Evolutionary conservation across 192 early-diverging fungal species (phyloP), one percentile per base, ranked within the genome.

Genomic region (Entomortierella parvispora): DNA sequence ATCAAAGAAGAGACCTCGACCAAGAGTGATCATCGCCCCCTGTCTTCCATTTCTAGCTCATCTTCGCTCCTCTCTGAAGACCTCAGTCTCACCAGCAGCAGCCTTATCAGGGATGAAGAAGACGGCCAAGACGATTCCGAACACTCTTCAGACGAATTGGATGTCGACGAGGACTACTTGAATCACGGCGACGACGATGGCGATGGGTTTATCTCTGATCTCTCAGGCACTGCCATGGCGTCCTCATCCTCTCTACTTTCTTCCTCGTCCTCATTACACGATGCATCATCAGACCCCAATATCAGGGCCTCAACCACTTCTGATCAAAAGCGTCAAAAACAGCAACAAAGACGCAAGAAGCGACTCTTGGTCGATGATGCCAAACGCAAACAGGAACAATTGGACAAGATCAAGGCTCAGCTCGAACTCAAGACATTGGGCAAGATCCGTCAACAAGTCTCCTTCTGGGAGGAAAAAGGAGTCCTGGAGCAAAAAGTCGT

Each of bases 401-500:
- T 77, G 32, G 72, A 68, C 20, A 46, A 49, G 33, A 67, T 77
- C 65, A 67, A 57, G 34, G 72, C 52, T 12, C 65, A 68, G 14
- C 40, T 77, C 11, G 29, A 68, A 22, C 46, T 62, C 1, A 60
- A n/a, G 25, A 17, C 50, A 0, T 45, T 75, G 22, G 71, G 72
- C 48, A 68, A 68, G 55, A 68, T 77, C 32, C 54, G 65, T 6
- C 32, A 68, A 34, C 65, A 68, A 8, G 65, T 77, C 23, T 68
- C 58, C 11, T 77, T 77, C 60, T 68, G 65, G 65, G 72, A 77
- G 46, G 61, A 44, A 17, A 61, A 58, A 43, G 65, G 72, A 0
- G 72, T 77, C 25, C n/a, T 77, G 2, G 65, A 77, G n/a, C 72
- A 77, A 34, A 77, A 62, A 32, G 65, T 58, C 2, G 65, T 77